Evolutionary conservation across 257 asterid genomes (phyloP).

Genomic region (Solanum peruvianum): DNA sequence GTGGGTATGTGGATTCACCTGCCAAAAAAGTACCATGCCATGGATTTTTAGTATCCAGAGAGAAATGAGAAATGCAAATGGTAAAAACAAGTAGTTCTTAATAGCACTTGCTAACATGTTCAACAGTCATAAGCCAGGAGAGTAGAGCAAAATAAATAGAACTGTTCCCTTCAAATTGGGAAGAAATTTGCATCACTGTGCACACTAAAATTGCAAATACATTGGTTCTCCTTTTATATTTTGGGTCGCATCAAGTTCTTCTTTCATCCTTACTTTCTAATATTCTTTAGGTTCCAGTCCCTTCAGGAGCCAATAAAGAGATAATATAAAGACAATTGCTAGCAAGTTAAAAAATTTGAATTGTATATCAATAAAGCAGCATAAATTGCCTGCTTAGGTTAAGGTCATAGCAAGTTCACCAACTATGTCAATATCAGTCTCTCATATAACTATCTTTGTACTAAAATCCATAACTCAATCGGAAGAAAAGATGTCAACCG

Average conservation of each 20-base stretch:
- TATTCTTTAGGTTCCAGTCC: neutral
- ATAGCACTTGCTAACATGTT: neutral
- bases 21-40: constrained; percentile 3
- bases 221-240: neutral
- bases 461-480: neutral
- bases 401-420: neutral
- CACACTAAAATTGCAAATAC: neutral
- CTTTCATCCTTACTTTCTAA: neutral
- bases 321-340: neutral
- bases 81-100: neutral
- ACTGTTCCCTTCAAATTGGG: neutral
- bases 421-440: neutral
- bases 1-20: constrained; percentile 65
- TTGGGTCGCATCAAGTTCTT: neutral
- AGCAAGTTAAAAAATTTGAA: neutral
- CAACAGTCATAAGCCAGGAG: neutral
- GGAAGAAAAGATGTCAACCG: neutral
- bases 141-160: neutral
- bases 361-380: neutral
- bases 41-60: neutral
- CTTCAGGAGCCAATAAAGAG: neutral
- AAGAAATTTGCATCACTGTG: neutral
- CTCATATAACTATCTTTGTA: neutral
- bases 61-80: neutral
- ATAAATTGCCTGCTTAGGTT: neutral